Evolutionary conservation across 768 basidiomycete species (phyloP).

Genomic region (Mycena chlorophos): DNA sequence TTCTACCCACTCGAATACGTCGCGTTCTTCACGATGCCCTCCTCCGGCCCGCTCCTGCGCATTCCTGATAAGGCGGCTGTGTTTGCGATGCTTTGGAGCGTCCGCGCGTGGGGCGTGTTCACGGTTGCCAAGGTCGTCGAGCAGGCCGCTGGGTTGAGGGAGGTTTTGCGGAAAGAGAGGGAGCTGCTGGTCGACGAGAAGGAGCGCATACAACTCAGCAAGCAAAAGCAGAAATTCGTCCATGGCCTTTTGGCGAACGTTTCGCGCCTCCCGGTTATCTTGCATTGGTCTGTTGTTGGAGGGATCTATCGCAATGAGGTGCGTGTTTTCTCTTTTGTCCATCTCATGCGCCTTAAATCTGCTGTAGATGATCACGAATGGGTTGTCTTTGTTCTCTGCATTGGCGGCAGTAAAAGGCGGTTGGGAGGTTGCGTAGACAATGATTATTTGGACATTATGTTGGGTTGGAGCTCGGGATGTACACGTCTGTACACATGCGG

Average conservation of each 20-base stretch:
- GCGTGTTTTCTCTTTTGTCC: background rate
- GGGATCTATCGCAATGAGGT: constrained; percentile 19
- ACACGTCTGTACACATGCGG: no score
- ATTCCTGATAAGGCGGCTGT: constrained; percentile 7
- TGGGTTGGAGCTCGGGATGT: no score
- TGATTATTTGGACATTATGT: no score
- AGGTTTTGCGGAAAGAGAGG: constrained; percentile 3
- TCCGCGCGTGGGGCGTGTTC: constrained; percentile 16
- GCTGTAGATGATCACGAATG: constrained; percentile 14
- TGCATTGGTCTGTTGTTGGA: constrained; percentile 20
- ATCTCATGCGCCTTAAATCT: background rate
- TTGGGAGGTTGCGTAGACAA: no score
- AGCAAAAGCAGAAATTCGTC: constrained; percentile 7
- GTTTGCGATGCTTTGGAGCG: constrained; percentile 16
- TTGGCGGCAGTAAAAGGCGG: constrained; percentile 14
- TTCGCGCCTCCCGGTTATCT: constrained; percentile 19
- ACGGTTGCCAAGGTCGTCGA: constrained; percentile 14
- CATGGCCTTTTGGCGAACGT: constrained; percentile 13
- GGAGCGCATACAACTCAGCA: background rate
- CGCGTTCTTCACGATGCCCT: constrained; percentile 44
- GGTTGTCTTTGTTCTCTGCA: constrained; percentile 17
- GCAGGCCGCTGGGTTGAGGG: constrained; percentile 3
- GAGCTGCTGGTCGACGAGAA: background rate
- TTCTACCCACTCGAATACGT: constrained; percentile 57
- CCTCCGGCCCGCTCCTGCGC: constrained; percentile 14